phyloP scores from a whole-genome alignment of 495 filamentous ascomycete genomes.

The Neurospora sp. region DNA sequence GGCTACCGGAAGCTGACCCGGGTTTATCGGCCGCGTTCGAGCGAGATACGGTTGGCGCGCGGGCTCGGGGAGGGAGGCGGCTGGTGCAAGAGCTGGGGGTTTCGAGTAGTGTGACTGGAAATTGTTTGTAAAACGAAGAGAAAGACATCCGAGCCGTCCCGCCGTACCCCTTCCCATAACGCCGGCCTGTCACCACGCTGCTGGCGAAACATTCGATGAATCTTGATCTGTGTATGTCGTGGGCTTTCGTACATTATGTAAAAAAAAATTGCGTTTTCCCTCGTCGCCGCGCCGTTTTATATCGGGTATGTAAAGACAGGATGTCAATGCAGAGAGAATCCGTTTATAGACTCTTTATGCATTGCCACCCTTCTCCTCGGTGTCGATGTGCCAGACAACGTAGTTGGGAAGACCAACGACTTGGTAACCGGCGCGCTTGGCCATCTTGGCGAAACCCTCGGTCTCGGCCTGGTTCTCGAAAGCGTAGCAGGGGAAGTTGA shows the following conservation, averaged over 20 bases:
- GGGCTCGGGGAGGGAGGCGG: neutral
- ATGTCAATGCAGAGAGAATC: neutral
- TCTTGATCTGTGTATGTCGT: slow-evolving; percentile 21
- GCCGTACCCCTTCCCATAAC: slow-evolving; percentile 5
- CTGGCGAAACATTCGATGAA: slow-evolving; percentile 16
- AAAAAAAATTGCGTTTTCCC: slow-evolving; percentile 16
- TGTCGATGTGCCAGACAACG: slow-evolving; percentile 97
- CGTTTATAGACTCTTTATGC: slow-evolving; percentile 18
- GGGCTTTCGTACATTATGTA: slow-evolving; percentile 26
- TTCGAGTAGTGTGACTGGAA: neutral
- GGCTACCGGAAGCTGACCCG: neutral
- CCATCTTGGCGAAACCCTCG: slow-evolving; percentile 97
- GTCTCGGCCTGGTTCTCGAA: slow-evolving; percentile 99
- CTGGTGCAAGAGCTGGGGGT: neutral
- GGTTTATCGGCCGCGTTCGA: neutral
- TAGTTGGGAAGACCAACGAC: slow-evolving; percentile 94
- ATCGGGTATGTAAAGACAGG: neutral
- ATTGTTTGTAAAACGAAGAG: neutral
- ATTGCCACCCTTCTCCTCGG: slow-evolving; percentile 93
- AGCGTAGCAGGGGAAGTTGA: slow-evolving; percentile 94
- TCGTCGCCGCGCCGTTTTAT: slow-evolving; percentile 8
- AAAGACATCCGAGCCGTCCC: slow-evolving; percentile 11
- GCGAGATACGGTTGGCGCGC: neutral
- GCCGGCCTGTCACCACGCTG: slow-evolving; percentile 4
- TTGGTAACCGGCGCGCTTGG: slow-evolving; percentile 89